A percentile compares a stretch with the other conserved stretches of the same genome.
Conservation (phyloP, 1,284 basidiomycete species). For the Xerocomus nothofagi region DNA sequence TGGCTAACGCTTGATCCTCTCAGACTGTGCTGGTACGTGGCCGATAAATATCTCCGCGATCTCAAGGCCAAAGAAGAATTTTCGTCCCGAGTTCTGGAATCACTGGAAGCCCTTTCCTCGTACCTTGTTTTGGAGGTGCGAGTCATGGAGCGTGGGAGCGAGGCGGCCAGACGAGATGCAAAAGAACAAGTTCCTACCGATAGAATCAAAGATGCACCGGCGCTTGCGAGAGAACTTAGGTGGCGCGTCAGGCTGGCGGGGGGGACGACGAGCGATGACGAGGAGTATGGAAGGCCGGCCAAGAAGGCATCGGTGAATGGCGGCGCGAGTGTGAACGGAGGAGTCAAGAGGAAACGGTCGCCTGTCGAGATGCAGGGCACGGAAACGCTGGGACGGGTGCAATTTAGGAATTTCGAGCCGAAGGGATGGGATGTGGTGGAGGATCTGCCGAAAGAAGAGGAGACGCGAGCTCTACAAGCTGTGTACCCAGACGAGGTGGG, state of each 20-base stretch:
- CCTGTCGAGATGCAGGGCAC: constrained; percentile 26
- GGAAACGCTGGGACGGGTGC: constrained; percentile 31
- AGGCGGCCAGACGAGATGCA: constrained; percentile 65
- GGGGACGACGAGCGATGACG: constrained; percentile 71
- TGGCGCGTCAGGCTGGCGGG: constrained; percentile 73
- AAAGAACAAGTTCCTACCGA: constrained; percentile 82
- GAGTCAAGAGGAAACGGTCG: constrained; percentile 58
- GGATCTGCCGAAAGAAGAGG: constrained; percentile 44
- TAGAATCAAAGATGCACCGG: constrained; percentile 74
- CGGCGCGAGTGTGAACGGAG: constrained; percentile 30
- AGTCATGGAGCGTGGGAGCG: constrained; percentile 63
- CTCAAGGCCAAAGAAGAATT: constrained; percentile 65
- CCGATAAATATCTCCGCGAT: constrained; percentile 73
- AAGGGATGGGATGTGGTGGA: constrained; percentile 58
- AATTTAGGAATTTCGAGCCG: constrained; percentile 68
- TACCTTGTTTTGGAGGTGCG: constrained; percentile 81
- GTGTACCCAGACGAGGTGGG: constrained; percentile 37
- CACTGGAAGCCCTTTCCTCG: constrained; percentile 66
- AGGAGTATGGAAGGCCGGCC: constrained; percentile 38
- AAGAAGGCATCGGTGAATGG: constrained; percentile 35
- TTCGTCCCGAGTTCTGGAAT: constrained; percentile 65
- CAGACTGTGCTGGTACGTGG: constrained; percentile 90
- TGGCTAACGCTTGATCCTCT: constrained; percentile 5
- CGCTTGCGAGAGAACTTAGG: constrained; percentile 76
- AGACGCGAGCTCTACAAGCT: constrained; percentile 37